phyloP scores from a whole-genome alignment of 2,329 filamentous ascomycete genomes.

The Elsinoe australis region DNA sequence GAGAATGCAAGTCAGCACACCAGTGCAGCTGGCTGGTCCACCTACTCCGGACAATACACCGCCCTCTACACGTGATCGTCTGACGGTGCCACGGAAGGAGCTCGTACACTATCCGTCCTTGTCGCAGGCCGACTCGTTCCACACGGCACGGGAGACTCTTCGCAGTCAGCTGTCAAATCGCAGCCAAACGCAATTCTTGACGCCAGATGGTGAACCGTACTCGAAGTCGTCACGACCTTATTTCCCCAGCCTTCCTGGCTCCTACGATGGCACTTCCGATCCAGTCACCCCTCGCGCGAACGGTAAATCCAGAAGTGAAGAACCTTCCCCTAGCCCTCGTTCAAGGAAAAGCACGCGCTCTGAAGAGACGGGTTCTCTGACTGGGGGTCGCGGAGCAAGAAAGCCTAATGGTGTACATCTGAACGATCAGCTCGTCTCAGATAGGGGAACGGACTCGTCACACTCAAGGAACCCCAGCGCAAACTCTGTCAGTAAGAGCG shows the following conservation, averaged over 20 bases:
- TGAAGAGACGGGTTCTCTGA: neutral
- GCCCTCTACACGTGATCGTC: slow-evolving; percentile 23
- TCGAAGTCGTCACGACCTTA: neutral
- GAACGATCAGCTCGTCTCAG: neutral
- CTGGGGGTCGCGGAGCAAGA: neutral
- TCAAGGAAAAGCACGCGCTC: neutral
- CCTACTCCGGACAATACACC: slow-evolving; percentile 33
- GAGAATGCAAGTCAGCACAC: slow-evolving; percentile 36
- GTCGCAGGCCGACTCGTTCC: slow-evolving; percentile 42
- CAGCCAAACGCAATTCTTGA: slow-evolving; percentile 15
- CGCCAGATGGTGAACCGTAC: neutral
- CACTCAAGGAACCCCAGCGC: slow-evolving; percentile 19
- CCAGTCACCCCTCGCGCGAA: neutral
- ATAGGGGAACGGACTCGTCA: neutral
- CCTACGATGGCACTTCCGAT: slow-evolving; percentile 16
- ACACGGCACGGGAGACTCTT: slow-evolving; percentile 38
- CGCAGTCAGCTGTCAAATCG: slow-evolving; percentile 30
- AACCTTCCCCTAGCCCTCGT: neutral
- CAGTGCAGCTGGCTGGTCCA: slow-evolving; percentile 32
- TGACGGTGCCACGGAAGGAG: slow-evolving; percentile 21
- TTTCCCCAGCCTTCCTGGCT: slow-evolving; percentile 10
- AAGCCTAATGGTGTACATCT: neutral
- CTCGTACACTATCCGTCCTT: slow-evolving; percentile 25
- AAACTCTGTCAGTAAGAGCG: slow-evolving; percentile 24
- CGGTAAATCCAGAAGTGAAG: neutral